These are phyloP conservation scores for Hypomyces rosellus DNA, from an alignment of 2,329 filamentous ascomycete species.

Conservation along the genomic window DNA sequence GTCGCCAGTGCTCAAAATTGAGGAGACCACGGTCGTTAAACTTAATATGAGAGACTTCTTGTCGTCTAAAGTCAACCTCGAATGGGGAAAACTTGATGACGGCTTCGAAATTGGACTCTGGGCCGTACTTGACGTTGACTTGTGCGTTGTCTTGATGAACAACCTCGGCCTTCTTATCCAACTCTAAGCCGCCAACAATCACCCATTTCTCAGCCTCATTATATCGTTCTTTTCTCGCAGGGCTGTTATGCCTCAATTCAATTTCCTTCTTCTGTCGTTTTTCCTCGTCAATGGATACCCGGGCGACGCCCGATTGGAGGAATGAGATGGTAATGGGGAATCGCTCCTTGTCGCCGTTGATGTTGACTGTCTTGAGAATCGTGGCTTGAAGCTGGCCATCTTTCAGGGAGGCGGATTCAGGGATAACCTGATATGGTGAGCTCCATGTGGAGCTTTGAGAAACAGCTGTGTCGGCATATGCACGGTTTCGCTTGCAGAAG, in stretches of 20 bases:
- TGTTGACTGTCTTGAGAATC: conserved; percentile 72
- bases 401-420: conserved; percentile 67
- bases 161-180: conserved; percentile 66
- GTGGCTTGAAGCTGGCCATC: conserved; percentile 73
- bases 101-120: conserved; percentile 69
- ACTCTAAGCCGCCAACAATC: conserved; percentile 71
- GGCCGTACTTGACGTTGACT: conserved; percentile 74
- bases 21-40: conserved; percentile 85
- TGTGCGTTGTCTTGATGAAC: conserved; percentile 59
- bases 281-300: conserved; percentile 88
- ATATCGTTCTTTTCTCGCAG: conserved; percentile 83
- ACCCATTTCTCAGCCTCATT: conserved; percentile 85
- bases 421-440: conserved; percentile 72
- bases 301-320: conserved; percentile 79
- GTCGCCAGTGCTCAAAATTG: conserved; percentile 93
- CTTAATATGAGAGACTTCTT: conserved; percentile 74
- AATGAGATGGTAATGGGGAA: conserved; percentile 84
- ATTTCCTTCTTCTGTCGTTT: conserved; percentile 84
- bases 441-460: conserved; percentile 61
- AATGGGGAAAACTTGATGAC: conserved; percentile 80
- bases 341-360: conserved; percentile 58
- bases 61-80: conserved; percentile 76
- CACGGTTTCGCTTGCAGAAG: conserved; percentile 94
- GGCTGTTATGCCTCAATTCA: conserved; percentile 76
- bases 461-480: conserved; percentile 72